Evolutionary conservation across 306 rosid genomes (phyloP), one percentile per base, ranked within the genome.

Genomic region (Biancaea sappan): DNA sequence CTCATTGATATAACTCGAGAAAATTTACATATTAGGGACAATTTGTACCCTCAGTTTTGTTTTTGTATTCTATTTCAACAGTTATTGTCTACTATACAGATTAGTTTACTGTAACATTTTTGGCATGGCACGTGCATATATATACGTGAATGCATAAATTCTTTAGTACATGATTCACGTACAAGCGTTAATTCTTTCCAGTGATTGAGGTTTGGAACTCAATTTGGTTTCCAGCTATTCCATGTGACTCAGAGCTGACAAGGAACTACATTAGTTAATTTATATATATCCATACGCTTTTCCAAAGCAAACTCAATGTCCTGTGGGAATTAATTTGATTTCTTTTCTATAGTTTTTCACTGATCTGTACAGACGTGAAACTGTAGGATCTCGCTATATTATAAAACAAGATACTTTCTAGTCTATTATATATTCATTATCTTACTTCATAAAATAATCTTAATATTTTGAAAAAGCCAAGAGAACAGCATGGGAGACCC

Each of bases 191-290:
- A 28, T 46, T 57, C 14, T 28, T 65, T 41, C 7, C 6, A 8
- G 41, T 34, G 25, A 14, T n/a, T 3, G n/a, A 8, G 11, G 13
- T 43, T 57, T 58, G 57, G 43, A 29, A n/a, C 5, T 40, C 41
- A 40, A 15, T 16, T 41, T 72, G 67, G 40, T 43, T 34, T 62
- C 18, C 13, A 34, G 48, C 71, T 16, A 35, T n/a, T n/a, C 25
- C 52, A 1, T n/a, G 46, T 41, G 68, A 58, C 67, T 72, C 76
- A 58, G 57, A 71, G 54, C 77, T 72, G 77, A 72, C 77, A 72
- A 72, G 54, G 46, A 57, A 25, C 56, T 11, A 43, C 65, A 58
- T 43, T 44, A 72, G 58, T 28, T 11, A 10, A 12, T 25, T 1
- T 0, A 16, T 47, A 16, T 16, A 50, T 19, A 15, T 16, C 21